Base-by-base conservation (phyloP, 2,329 filamentous ascomycete genomes). In the Diaporthe humulicola region DNA sequence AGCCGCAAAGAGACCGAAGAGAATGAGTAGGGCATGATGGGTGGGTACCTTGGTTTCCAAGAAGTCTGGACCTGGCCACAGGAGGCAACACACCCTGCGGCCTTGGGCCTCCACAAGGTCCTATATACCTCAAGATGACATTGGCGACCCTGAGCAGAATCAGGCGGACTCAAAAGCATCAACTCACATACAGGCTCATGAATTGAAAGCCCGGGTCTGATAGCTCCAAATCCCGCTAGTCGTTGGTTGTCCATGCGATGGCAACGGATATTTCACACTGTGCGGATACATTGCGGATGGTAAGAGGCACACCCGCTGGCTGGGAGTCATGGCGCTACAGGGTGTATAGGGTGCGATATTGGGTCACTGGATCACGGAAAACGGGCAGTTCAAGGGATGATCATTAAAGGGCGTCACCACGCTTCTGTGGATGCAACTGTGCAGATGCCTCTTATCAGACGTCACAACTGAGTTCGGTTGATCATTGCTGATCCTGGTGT, bases 1-100 rank as follows among this genome's bases (percentile, higher is more conserved):
- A 75, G 73, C 36, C 75, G 73, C 56, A 76, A 71, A 50, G 64
- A 42, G 30, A 71, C 58, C 22, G 66, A 75, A 14, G 57, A 52
- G 19, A 48, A 70, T 17, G 73, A 75, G 10, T 73, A 71, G 8
- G n/a, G 36, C n/a, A 7, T 28, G 1, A 15, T 25, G 22, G 25
- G 40, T 36, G 15, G 25, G 40, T 36, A 10, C 5, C 17, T 14
- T 38, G n/a, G 14, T 22, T 58, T 45, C 17, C 52, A 36, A 25
- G 28, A 9, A 70, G 4, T 7, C 4, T 8, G 15, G 22, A 22
- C 15, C 14, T 19, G 40, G 36, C 10, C 15, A 9, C 30, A 48
- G 36, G 10, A 38, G 38, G 58, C 17, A 12, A 25, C 14, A 28
- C 7, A 25, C n/a, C n/a, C 6, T 5, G 19, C 38, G 15, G n/a